Evolutionary conservation across 139 green algal genomes (phyloP), one percentile per base, ranked within the genome.

Genomic region (Picochlorum sp.): DNA sequence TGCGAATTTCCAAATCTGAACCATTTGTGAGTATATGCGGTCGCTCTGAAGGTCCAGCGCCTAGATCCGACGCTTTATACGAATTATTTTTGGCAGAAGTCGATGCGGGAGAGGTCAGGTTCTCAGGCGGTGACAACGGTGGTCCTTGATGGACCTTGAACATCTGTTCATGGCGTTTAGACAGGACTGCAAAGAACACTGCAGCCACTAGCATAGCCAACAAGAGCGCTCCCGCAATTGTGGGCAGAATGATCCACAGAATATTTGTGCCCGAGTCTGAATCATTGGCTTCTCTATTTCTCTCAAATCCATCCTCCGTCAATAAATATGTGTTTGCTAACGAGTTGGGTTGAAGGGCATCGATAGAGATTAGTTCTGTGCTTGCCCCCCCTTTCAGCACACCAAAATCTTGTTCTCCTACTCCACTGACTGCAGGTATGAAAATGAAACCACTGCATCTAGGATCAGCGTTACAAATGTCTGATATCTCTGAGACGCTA

Each of bases 241-340:
- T 67, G 16, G 60, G 60, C 50, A 67, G 33, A 31, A 67, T 47
- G 8, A 67, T 67, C 60, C 60, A 67, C 22, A 67, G 47, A 16
- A 37, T 25, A 1, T 7, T 3, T 25, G 14, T 40, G 50, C 18
- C n/a, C 4, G 14, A 25, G 14, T 16, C 22, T 31, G 28, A 33
- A 33, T 13, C 14, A 33, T 2, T 33, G 24, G 24, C 16, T 10
- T 14, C 6, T 16, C 14, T 47, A 16, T 47, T 47, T 0, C 18
- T n/a, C 39, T 22, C 39, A n/a, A 47, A n/a, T 26, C 39, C 39
- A 26, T 47, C 18, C 39, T 47, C 39, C 9, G 39, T 47, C 39
- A 47, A n/a, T 14, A 47, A 4, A 47, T 47, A 47, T 6, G 22
- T n/a, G 39, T 47, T 47, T 47, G 39, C 20, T 0, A 26, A n/a